phyloP scores from a whole-genome alignment of 345 rosid genomes.

The Stellera chamaejasme region DNA sequence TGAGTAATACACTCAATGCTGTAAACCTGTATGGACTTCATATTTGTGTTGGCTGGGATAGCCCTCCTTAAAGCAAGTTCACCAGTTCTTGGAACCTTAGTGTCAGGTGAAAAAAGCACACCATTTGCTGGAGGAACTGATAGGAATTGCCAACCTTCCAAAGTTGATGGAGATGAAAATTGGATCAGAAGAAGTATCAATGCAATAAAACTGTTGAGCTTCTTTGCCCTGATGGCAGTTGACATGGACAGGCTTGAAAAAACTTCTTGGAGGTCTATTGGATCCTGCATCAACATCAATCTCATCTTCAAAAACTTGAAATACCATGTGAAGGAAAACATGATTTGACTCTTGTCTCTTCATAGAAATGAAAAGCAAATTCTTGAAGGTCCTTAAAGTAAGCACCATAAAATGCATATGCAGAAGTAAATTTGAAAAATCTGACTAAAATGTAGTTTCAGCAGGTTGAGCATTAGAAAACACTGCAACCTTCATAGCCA shows the following conservation, averaged over 20 bases:
- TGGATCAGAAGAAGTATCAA: conserved; percentile 43
- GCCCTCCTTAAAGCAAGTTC: conserved; percentile 88
- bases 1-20: conserved; percentile 4
- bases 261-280: conserved; percentile 12
- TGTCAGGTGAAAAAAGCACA: conserved; percentile 81
- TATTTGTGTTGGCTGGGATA: conserved; percentile 82
- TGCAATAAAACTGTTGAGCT: conserved; percentile 42
- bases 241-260: conserved; percentile 21
- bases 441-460: background rate
- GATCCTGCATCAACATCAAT: conserved; percentile 53
- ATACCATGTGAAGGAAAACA: conserved; percentile 3
- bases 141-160: conserved; percentile 41
- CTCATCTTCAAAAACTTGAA: conserved; percentile 18
- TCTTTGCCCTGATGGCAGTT: conserved; percentile 26
- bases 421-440: background rate
- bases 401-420: background rate
- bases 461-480: no score
- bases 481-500: no score
- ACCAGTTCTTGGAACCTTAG: conserved; percentile 90
- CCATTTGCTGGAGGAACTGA: conserved; percentile 54
- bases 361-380: background rate
- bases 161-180: conserved; percentile 53
- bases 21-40: conserved; percentile 78
- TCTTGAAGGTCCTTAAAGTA: background rate
- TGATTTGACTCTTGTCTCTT: background rate